A percentile compares a stretch with the other conserved stretches of the same genome.
These are phyloP conservation scores for Claviceps purpurea DNA, from an alignment of 2,329 filamentous ascomycete species.

Conservation along the genomic window DNA sequence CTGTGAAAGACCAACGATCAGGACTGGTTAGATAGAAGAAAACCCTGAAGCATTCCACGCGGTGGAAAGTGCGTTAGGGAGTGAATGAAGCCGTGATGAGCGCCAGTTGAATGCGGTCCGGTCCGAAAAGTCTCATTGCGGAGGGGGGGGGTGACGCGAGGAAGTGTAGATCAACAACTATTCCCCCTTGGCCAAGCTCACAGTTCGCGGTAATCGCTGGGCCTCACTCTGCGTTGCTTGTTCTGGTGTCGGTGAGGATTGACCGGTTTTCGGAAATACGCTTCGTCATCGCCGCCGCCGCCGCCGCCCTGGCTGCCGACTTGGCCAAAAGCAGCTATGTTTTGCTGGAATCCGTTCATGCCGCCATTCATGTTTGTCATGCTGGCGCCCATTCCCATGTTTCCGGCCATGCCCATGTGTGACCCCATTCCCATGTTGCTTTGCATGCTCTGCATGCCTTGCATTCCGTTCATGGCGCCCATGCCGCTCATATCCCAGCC, in stretches of 20 bases:
- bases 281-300: slow-evolving; percentile 52
- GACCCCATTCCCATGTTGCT: slow-evolving; percentile 10
- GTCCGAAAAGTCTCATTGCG: too few species aligned
- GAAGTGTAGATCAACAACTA: too few species aligned
- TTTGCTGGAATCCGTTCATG: slow-evolving; percentile 21
- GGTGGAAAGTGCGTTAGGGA: too few species aligned
- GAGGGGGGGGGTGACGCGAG: too few species aligned
- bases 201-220: slow-evolving; percentile 83
- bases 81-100: too few species aligned
- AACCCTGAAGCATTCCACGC: background rate
- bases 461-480: slow-evolving; percentile 15
- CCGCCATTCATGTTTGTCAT: slow-evolving; percentile 1
- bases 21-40: too few species aligned
- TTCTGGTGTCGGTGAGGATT: slow-evolving; percentile 87
- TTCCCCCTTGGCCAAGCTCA: slow-evolving; percentile 21
- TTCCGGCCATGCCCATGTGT: slow-evolving; percentile 12
- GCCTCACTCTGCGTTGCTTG: slow-evolving; percentile 63
- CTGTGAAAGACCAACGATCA: background rate
- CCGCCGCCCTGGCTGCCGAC: slow-evolving; percentile 32
- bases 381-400: slow-evolving; percentile 6
- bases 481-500: slow-evolving; percentile 23
- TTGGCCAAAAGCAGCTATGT: slow-evolving; percentile 28
- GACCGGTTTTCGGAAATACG: slow-evolving; percentile 90
- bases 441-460: slow-evolving; percentile 10
- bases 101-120: too few species aligned